Base-by-base conservation (phyloP, 2,329 filamentous ascomycete species). In the Phialophora macrospora region DNA sequence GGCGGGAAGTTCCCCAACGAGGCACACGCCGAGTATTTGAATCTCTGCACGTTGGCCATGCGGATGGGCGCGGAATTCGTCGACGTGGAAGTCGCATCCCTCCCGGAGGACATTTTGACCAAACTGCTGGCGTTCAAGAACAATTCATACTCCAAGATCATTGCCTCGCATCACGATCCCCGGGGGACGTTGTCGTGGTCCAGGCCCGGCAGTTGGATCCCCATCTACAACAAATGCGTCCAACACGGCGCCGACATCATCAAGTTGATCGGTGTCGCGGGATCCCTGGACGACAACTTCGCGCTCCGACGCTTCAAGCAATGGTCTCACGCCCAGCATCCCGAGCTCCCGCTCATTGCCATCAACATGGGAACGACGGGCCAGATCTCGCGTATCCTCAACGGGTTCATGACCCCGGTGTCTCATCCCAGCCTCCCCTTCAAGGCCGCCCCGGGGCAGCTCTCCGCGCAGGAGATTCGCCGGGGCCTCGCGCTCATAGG, bases 161-260 rank as follows among this genome's bases (percentile, higher is more conserved):
- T 99, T 72, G 93, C 94, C 8, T 99, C 95, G 0, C 94, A 99
- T 76, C 95, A 99, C 76, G 95, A 99, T 75, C 91, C 93, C 0
- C 80, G 85, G 63, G 90, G 90, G 8, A 82, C 84, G 24, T 82
- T 98, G 20, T 94, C 91, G 1, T 99, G 95, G 95, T 88, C 84
- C 70, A 67, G 65, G 41, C 93, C 96, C 72, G 92, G 91, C n/a
- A 92, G 91, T 0, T 99, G 95, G 94, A 88, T 95, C 63, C 85
- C 89, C 30, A 89, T 88, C 78, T 98, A 96, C 82, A 97, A 97
- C 78, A 88, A 88, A 74, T 94, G 94, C 17, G 81, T 97, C 14
- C 90, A 96, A 75, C 91, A 92, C 73, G 95, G 94, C 14, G 38
- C 38, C 55, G 93, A 98, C 74, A 84, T 98, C 64, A 92, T 99